These are phyloP conservation scores for Huntiella savannae DNA, from an alignment of 2,329 filamentous ascomycete genomes.

Conservation along the genomic window DNA sequence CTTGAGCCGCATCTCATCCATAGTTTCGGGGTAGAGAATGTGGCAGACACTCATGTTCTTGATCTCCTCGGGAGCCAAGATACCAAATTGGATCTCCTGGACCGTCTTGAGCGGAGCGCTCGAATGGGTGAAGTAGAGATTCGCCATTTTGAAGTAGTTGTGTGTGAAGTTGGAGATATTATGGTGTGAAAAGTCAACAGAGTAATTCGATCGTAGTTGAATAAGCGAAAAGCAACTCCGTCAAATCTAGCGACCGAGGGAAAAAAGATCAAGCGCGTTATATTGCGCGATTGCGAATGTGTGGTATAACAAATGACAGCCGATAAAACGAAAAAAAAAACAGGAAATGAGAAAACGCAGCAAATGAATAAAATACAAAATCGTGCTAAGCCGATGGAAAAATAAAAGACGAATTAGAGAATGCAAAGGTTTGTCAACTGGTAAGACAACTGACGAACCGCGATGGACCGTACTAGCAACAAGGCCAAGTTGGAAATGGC, in stretches of 20 bases:
- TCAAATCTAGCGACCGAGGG: neutral
- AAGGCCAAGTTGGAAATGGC: no score
- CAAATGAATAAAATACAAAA: conserved; percentile 4
- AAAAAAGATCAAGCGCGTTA: neutral
- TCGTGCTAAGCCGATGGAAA: neutral
- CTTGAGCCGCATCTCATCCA: conserved; percentile 87
- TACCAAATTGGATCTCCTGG: conserved; percentile 96
- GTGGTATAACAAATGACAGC: conserved; percentile 1
- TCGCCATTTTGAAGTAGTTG: conserved; percentile 53
- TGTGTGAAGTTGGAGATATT: conserved; percentile 7
- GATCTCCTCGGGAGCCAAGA: conserved; percentile 95
- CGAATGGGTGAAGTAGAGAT: conserved; percentile 76
- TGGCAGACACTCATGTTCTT: conserved; percentile 96
- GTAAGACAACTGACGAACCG: no score
- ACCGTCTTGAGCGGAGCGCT: conserved; percentile 93
- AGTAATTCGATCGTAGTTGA: no score
- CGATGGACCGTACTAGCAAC: no score
- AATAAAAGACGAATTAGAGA: neutral
- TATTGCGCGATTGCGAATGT: neutral
- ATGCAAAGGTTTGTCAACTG: no score
- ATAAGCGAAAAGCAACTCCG: no score
- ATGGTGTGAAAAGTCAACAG: no score
- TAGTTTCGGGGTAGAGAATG: conserved; percentile 96
- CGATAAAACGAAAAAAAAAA: conserved; percentile 1
- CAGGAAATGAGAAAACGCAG: neutral